Base-by-base conservation (phyloP, 345 rosid genomes). In the Syzygium grande region DNA sequence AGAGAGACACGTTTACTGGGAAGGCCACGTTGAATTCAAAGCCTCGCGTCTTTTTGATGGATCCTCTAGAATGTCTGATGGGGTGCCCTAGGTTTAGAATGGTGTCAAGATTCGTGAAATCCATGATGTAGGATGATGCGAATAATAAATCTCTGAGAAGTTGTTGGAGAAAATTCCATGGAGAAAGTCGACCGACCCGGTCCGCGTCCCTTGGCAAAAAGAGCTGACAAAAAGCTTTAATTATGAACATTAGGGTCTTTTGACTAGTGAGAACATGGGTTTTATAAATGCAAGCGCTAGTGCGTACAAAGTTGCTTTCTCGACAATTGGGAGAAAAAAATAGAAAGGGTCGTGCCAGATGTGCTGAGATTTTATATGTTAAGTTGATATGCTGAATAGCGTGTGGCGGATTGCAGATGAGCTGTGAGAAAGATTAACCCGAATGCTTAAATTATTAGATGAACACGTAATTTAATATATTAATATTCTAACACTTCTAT, bases 361-460 rank as follows among this genome's bases (percentile, higher is more conserved):
- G 38, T 16, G 9, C 0, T 17, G 13, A 9, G 12, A 16, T 65
- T 63, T 63, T 63, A 29, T 29, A 29, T 29, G 77, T 29, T 29
- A 63, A 63, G 29, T 14, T 15, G 0, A 29, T 14, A 63, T 15
- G 68, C 8, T 52, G 15, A 61, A 5, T 13, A 13, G 19, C 7
- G 4, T n/a, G 73, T 13, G 73, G 9, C 9, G 2, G 38, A 61
- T 30, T 61, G 34, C 34, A n/a, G 5, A n/a, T 2, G 30, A n/a
- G 34, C 0, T 3, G 4, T 61, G n/a, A 61, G 14, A 61, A 61
- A 61, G 16, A 13, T 17, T 15, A 61, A 61, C 5, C 1, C 12
- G 11, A 5, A 59, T 12, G 13, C 0, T 61, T 1, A 61, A n/a
- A 6, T 61, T 0, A n/a, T 61, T n/a, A 13, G 17, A 13, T 14